phyloP scores from a whole-genome alignment of 768 basidiomycete genomes.

The Russula earlei region DNA sequence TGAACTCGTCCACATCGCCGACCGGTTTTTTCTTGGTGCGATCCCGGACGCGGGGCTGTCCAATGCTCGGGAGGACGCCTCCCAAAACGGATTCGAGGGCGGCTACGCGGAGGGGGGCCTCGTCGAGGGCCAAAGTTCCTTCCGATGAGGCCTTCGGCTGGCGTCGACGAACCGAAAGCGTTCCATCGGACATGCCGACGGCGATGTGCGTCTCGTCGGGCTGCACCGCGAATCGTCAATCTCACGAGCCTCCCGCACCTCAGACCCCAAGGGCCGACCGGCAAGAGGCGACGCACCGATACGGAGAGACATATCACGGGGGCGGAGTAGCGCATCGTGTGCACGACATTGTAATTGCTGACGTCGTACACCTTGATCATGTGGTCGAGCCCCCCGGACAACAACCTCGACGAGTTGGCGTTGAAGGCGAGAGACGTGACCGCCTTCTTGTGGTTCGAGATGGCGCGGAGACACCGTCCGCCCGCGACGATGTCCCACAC shows the following conservation, averaged over 20 bases:
- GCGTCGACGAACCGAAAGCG: conserved; percentile 89
- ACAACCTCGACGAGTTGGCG: conserved; percentile 59
- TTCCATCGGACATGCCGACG: conserved; percentile 96
- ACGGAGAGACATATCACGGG: conserved; percentile 84
- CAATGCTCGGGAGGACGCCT: conserved; percentile 43
- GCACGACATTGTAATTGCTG: conserved; percentile 86
- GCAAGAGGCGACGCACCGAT: conserved; percentile 68
- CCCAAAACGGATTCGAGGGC: conserved; percentile 62
- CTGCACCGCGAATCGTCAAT: conserved; percentile 32
- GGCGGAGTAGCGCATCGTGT: conserved; percentile 97
- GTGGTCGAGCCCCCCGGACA: conserved; percentile 90
- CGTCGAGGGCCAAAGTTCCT: conserved; percentile 27
- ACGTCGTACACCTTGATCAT: conserved; percentile 99
- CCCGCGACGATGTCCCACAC: conserved; percentile 94
- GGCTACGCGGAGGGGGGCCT: conserved; percentile 39
- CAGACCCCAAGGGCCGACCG: not conserved
- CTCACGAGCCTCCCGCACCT: not conserved
- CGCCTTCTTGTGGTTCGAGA: conserved; percentile 98
- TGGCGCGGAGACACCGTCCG: conserved; percentile 77
- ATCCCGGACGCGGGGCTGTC: conserved; percentile 42
- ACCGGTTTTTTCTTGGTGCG: conserved; percentile 41
- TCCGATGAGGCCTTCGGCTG: conserved; percentile 71
- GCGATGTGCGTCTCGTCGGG: conserved; percentile 96
- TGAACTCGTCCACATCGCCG: conserved; percentile 66
- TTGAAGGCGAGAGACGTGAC: conserved; percentile 85